These are phyloP conservation scores for Madurella mycetomatis DNA, from an alignment of 2,329 filamentous ascomycete species.

Conservation along the genomic window DNA sequence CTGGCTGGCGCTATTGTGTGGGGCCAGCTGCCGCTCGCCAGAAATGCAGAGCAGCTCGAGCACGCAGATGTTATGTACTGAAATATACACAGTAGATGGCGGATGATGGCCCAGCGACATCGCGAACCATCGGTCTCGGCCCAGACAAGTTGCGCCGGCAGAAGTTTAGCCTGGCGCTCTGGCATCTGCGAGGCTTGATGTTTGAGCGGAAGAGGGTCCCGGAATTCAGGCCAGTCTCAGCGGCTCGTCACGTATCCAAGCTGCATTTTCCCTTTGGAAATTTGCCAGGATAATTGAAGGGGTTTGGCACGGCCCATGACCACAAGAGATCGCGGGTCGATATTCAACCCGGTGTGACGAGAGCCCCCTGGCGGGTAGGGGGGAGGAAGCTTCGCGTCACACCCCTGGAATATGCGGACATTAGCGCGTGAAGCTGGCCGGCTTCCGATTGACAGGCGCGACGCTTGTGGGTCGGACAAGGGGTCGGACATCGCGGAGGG, in stretches of 20 bases:
- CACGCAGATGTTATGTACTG: too few relatives aligned
- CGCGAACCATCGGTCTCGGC: not conserved
- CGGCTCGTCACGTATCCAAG: not conserved
- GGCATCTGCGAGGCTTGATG: not conserved
- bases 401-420: not conserved
- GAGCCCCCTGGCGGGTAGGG: not conserved
- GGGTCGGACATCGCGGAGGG: not conserved
- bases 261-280: not conserved
- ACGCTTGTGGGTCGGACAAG: not conserved
- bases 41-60: too few relatives aligned
- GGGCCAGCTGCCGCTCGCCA: too few relatives aligned
- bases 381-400: not conserved
- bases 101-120: not conserved
- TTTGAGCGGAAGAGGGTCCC: conserved; percentile 21
- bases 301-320: conserved; percentile 12
- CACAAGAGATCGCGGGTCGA: conserved; percentile 15
- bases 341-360: conserved; percentile 20
- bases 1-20: too few relatives aligned
- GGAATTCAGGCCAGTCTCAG: conserved; percentile 12
- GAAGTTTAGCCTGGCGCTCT: not conserved
- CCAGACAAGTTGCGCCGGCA: too few relatives aligned
- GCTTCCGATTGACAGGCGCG: conserved; percentile 20
- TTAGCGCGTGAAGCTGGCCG: conserved; percentile 11
- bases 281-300: conserved; percentile 19
- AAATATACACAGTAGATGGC: too few relatives aligned